Evolutionary conservation across 2,329 filamentous ascomycete species (phyloP).

Genomic region (Cordyceps militaris): DNA sequence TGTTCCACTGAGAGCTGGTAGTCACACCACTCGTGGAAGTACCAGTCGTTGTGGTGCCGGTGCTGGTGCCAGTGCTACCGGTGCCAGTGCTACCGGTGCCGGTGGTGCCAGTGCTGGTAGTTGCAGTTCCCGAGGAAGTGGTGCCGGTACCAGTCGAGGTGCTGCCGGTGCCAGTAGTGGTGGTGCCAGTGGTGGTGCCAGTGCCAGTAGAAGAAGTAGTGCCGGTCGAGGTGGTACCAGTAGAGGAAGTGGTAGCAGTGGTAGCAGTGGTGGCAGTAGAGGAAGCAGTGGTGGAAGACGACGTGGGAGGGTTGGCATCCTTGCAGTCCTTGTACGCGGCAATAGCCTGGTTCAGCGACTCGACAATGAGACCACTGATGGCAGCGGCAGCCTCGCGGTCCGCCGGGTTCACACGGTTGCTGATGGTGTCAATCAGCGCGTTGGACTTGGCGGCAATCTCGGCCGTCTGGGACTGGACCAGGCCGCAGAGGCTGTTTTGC

Average conservation of each 20-base stretch:
- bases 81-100: neutral
- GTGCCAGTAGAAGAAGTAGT: neutral
- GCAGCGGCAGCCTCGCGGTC: neutral
- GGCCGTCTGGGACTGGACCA: neutral
- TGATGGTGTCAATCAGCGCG: constrained; percentile 6
- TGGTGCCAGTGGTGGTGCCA: neutral
- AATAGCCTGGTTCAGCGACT: neutral
- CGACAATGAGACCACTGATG: neutral
- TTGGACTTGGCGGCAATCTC: neutral
- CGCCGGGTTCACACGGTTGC: neutral
- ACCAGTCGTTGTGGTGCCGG: neutral
- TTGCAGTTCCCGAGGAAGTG: neutral
- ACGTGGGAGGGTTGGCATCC: neutral
- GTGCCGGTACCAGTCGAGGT: neutral
- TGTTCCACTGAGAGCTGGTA: neutral
- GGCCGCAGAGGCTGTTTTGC: neutral
- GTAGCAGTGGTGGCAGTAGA: neutral
- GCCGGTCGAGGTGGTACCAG: neutral
- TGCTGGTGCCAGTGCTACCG: neutral
- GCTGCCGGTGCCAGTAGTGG: neutral
- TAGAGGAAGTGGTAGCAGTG: neutral
- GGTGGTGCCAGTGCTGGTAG: neutral
- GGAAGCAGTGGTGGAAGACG: neutral
- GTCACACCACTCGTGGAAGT: neutral
- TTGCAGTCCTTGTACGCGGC: neutral